Base-by-base conservation (phyloP, 306 rosid genomes). In the Trifolium dubium region DNA sequence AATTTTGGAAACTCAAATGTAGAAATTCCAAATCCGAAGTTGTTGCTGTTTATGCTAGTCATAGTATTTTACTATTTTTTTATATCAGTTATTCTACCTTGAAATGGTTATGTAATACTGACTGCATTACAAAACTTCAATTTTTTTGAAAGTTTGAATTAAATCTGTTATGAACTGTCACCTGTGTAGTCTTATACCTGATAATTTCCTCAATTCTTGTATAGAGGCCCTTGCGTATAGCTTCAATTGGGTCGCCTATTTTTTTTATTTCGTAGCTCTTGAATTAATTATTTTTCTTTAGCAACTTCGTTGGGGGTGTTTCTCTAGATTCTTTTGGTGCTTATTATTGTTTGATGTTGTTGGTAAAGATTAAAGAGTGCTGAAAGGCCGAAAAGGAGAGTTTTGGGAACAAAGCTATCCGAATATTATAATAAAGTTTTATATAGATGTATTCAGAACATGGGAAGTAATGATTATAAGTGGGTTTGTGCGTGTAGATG, bases 291-390 rank as follows among this genome's bases (percentile, higher is more conserved):
- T 58, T 23, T 53, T 18, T 53, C 66, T 75, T 30, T 49, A 69
- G 60, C 68, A 32, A 9, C 39, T 31, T 13, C 14, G 5, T 34
- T 18, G 54, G 8, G 53, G 71, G 30, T 11, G 8, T 43, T 67
- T 77, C 39, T 63, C 40, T 31, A 14, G 72, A 50, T 17, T 54
- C 10, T 44, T 37, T 37, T 37, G 40, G 40, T 37, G 40, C 9
- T 37, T 32, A 63, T 73, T 39, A 34, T 68, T 74, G 62, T 60
- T 68, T 19, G 37, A 28, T 74, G 65, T 73, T 82, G 61, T 4
- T 46, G 64, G 77, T 67, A 69, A 28, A 44, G 31, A 72, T 14
- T 40, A 18, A 77, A 10, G 72, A 6, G 40, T 2, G 9, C 15
- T 3, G 34, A 31, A 56, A 59, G 46, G 69, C 8, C 40, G 30